phyloP scores from a whole-genome alignment of 2,329 filamentous ascomycete species.

The Calonectria montana region DNA sequence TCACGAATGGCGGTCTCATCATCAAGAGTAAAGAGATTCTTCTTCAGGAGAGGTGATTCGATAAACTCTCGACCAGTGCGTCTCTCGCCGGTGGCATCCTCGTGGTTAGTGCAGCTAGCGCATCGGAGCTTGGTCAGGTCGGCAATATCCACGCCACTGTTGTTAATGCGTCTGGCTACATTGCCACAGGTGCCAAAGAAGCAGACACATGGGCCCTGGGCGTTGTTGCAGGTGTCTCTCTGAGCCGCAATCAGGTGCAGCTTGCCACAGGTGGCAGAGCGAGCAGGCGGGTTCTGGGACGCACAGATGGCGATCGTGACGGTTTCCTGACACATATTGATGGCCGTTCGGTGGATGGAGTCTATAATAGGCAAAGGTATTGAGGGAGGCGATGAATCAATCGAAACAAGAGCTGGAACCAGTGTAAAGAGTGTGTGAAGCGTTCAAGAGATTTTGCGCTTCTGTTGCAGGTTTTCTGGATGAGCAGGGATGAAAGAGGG shows the following conservation, averaged over 20 bases:
- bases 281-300: neutral
- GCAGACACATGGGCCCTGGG: conserved; percentile 32
- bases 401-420: neutral
- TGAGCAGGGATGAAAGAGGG: neutral
- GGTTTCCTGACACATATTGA: conserved; percentile 38
- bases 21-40: neutral
- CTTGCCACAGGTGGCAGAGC: conserved; percentile 35
- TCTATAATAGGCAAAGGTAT: neutral
- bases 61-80: neutral
- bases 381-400: no score
- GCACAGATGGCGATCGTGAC: conserved; percentile 40
- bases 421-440: no score
- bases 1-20: neutral
- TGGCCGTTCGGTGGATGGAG: neutral
- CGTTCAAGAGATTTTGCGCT: neutral
- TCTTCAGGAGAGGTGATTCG: neutral
- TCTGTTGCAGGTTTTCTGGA: no score
- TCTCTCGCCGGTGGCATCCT: neutral
- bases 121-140: conserved; percentile 6
- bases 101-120: neutral
- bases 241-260: conserved; percentile 38
- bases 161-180: neutral
- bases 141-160: conserved; percentile 14
- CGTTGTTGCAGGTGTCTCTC: conserved; percentile 24
- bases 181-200: conserved; percentile 41